Conservation (phyloP, 164 flowering plant genomes). For the Magnolia sinica region DNA sequence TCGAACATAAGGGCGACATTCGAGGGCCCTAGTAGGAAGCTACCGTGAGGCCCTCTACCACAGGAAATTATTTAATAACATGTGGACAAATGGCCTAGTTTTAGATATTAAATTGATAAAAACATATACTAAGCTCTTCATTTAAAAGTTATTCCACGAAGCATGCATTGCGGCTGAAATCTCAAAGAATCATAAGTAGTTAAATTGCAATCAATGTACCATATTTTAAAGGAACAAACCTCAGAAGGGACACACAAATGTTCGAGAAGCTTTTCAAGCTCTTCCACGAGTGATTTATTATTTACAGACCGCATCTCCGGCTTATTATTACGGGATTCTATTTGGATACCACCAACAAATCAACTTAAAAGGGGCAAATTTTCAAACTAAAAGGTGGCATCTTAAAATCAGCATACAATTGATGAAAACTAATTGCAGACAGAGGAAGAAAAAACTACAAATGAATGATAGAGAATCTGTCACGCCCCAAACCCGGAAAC, state of each 20-base stretch:
- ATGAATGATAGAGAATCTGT: neutral
- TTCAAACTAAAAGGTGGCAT: neutral
- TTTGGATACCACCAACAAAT: constrained; percentile 40
- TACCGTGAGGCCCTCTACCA: too few relatives aligned
- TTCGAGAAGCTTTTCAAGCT: constrained; percentile 92
- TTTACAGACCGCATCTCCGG: constrained; percentile 98
- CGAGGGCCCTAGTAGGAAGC: too few relatives aligned
- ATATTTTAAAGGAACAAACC: constrained; percentile 39
- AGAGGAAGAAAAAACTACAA: neutral
- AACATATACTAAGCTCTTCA: too few relatives aligned
- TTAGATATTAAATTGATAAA: too few relatives aligned
- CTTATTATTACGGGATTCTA: constrained; percentile 95
- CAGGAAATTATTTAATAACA: too few relatives aligned
- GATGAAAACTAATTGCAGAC: neutral
- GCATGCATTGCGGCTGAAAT: neutral
- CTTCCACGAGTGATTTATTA: constrained; percentile 78
- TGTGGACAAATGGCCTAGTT: too few relatives aligned
- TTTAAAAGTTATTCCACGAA: neutral
- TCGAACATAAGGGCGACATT: too few relatives aligned
- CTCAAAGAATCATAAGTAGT: constrained; percentile 3
- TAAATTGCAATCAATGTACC: constrained; percentile 2
- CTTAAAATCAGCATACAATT: neutral
- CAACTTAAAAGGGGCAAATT: neutral
- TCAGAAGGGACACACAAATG: constrained; percentile 84
- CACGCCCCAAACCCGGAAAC: too few relatives aligned